phyloP scores from a whole-genome alignment of 805 yeast species.

The Candida maesae region DNA sequence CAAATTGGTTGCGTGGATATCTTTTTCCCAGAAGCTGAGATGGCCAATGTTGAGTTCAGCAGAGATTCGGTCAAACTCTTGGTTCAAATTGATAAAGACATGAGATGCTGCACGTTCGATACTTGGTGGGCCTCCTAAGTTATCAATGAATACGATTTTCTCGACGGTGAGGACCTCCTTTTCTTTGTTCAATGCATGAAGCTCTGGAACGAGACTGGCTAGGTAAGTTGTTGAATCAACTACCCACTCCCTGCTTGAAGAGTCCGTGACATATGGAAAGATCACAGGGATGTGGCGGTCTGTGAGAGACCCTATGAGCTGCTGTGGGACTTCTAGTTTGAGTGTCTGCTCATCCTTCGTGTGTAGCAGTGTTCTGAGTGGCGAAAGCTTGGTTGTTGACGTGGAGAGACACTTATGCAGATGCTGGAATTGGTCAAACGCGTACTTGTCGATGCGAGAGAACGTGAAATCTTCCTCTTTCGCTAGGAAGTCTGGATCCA shows the following conservation, averaged over 20 bases:
- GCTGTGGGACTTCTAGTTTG: slow-evolving; percentile 10
- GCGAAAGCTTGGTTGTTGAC: slow-evolving; percentile 12
- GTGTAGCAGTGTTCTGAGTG: slow-evolving; percentile 16
- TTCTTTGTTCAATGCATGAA: slow-evolving; percentile 12
- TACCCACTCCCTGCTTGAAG: slow-evolving; percentile 37
- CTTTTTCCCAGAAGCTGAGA: slow-evolving; percentile 40
- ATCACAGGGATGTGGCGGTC: slow-evolving; percentile 38
- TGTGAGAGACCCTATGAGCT: slow-evolving; percentile 6
- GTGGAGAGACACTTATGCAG: slow-evolving; percentile 10
- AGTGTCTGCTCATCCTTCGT: slow-evolving; percentile 1
- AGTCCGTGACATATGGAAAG: slow-evolving; percentile 67
- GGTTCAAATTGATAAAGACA: slow-evolving; percentile 79
- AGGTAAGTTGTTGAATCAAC: slow-evolving; percentile 41
- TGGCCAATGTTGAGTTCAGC: slow-evolving; percentile 63
- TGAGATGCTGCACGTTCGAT: slow-evolving; percentile 80
- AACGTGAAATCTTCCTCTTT: slow-evolving; percentile 17
- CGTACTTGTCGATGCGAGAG: slow-evolving; percentile 15
- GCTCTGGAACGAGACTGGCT: slow-evolving; percentile 28
- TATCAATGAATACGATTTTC: slow-evolving; percentile 75
- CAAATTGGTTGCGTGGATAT: slow-evolving; percentile 63
- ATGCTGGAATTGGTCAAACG: slow-evolving; percentile 22
- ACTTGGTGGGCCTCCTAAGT: slow-evolving; percentile 88
- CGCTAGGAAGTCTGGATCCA: slow-evolving; percentile 24
- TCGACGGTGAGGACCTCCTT: slow-evolving; percentile 50
- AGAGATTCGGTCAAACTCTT: slow-evolving; percentile 66